These are phyloP conservation scores for Geranium incanum DNA, from an alignment of 441 rosid genomes.

Conservation along the genomic window DNA sequence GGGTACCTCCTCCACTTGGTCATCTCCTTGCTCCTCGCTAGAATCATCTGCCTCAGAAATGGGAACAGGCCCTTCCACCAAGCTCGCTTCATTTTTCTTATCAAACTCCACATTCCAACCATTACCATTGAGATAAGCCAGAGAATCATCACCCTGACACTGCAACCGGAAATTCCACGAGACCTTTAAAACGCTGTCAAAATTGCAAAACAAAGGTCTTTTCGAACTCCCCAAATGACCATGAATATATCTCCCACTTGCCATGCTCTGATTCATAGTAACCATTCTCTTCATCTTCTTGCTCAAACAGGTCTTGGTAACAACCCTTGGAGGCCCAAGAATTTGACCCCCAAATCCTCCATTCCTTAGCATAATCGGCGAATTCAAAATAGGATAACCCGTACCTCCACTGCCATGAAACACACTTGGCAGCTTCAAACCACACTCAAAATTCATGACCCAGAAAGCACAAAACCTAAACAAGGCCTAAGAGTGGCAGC, in stretches of 20 bases:
- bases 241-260: conserved; percentile 23
- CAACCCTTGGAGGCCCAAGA: conserved; percentile 24
- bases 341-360: conserved; percentile 31
- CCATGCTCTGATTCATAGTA: conserved; percentile 28
- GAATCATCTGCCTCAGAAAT: conserved; percentile 23
- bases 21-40: conserved; percentile 36
- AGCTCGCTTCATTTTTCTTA: conserved; percentile 32
- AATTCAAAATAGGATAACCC: conserved; percentile 25
- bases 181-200: conserved; percentile 23
- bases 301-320: conserved; percentile 24
- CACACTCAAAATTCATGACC: conserved; percentile 51
- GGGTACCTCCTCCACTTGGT: conserved; percentile 30
- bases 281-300: conserved; percentile 29
- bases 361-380: conserved; percentile 30
- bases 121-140: conserved; percentile 48
- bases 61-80: conserved; percentile 21
- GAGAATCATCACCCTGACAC: conserved; percentile 65
- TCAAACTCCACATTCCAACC: conserved; percentile 38
- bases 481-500: neutral
- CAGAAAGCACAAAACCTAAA: neutral
- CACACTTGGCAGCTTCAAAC: conserved; percentile 37
- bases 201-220: conserved; percentile 26
- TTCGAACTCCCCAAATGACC: conserved; percentile 11
- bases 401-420: conserved; percentile 28
- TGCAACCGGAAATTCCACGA: conserved; percentile 28